Conservation (phyloP, 1,284 basidiomycete species). For the Porphyrellus sp. region DNA sequence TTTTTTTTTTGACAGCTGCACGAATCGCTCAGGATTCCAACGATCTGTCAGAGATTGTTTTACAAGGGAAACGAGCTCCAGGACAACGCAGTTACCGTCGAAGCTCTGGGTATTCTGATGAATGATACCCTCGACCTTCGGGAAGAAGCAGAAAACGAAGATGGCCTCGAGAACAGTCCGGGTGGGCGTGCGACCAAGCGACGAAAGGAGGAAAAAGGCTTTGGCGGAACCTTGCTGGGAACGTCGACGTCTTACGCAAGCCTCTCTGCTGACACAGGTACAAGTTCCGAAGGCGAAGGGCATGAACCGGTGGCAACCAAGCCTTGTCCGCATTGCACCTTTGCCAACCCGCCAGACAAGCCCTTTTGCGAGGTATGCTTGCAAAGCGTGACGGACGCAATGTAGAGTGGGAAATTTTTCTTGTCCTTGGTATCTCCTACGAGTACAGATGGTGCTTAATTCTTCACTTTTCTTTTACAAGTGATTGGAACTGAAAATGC, state of each 20-base stretch:
- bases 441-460: slow-evolving; percentile 37
- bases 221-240: slow-evolving; percentile 63
- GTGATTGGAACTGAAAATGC: slow-evolving; percentile 20
- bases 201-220: slow-evolving; percentile 64
- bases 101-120: slow-evolving; percentile 56
- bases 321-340: slow-evolving; percentile 45
- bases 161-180: slow-evolving; percentile 52
- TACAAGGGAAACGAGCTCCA: slow-evolving; percentile 59
- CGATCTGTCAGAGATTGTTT: slow-evolving; percentile 70
- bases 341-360: slow-evolving; percentile 37
- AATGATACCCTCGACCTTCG: slow-evolving; percentile 66
- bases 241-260: slow-evolving; percentile 30
- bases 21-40: slow-evolving; percentile 58
- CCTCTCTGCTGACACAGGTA: slow-evolving; percentile 32
- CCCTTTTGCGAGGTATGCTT: slow-evolving; percentile 43
- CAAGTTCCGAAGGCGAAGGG: slow-evolving; percentile 35
- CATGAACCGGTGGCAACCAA: slow-evolving; percentile 38
- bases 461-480: slow-evolving; percentile 21
- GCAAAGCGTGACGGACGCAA: slow-evolving; percentile 12
- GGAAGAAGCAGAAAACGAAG: slow-evolving; percentile 58
- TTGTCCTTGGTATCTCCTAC: slow-evolving; percentile 31
- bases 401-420: slow-evolving; percentile 6
- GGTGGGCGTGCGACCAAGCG: slow-evolving; percentile 42
- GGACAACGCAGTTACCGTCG: slow-evolving; percentile 59
- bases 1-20: slow-evolving; percentile 44